These are phyloP conservation scores for Fistulina hepatica DNA, from an alignment of 1,284 basidiomycete genomes.

Conservation along the genomic window DNA sequence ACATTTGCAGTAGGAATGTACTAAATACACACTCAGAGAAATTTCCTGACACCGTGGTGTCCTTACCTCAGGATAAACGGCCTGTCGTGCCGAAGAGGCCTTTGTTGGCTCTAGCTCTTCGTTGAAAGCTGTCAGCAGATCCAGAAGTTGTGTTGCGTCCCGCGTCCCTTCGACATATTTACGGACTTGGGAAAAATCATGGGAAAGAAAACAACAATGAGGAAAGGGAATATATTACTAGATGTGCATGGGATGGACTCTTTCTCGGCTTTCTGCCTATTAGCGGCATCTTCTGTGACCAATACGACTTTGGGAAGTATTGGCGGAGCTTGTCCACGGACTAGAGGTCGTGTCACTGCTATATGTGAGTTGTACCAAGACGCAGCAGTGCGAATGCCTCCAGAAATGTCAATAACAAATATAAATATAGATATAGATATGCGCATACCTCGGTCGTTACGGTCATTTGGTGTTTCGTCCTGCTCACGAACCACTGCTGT, in stretches of 20 bases:
- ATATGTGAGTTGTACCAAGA: slow-evolving; percentile 81
- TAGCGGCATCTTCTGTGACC: slow-evolving; percentile 84
- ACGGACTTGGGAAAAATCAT: slow-evolving; percentile 40
- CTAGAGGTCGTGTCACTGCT: slow-evolving; percentile 36
- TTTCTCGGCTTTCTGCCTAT: slow-evolving; percentile 66
- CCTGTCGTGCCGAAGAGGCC: slow-evolving; percentile 40
- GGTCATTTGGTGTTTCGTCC: slow-evolving; percentile 79
- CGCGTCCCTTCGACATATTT: slow-evolving; percentile 72
- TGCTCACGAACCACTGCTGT: slow-evolving; percentile 67
- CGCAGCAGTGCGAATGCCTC: slow-evolving; percentile 77
- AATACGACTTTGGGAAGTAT: slow-evolving; percentile 60
- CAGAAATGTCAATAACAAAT: slow-evolving; percentile 1
- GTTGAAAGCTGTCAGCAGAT: slow-evolving; percentile 65
- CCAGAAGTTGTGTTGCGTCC: slow-evolving; percentile 56
- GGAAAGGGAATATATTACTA: slow-evolving; percentile 30
- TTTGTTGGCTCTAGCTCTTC: slow-evolving; percentile 51
- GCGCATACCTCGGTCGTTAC: slow-evolving; percentile 76
- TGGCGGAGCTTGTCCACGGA: slow-evolving; percentile 35
- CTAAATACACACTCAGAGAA: slow-evolving; percentile 31
- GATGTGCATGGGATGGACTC: slow-evolving; percentile 58
- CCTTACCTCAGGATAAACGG: slow-evolving; percentile 69
- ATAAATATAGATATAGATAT: slow-evolving; percentile 1
- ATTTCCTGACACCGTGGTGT: not conserved
- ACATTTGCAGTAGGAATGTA: slow-evolving; percentile 73
- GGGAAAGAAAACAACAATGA: slow-evolving; percentile 4